Conservation (phyloP, 768 basidiomycete species). For the Rhizopogon vulgaris region DNA sequence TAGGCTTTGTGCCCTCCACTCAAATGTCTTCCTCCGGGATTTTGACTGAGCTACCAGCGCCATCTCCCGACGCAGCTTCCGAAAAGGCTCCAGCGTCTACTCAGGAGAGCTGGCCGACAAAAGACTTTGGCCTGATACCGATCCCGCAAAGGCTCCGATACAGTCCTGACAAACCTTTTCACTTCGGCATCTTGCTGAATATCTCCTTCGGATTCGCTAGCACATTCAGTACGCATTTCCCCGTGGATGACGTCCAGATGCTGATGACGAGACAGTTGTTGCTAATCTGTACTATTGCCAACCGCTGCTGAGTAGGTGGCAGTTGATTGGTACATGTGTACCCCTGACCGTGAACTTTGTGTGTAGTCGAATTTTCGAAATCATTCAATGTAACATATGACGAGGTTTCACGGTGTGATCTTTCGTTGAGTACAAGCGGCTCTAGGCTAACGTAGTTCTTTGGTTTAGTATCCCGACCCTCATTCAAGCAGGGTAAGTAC, state of each 20-base stretch:
- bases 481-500: slow-evolving; percentile 56
- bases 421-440: background rate
- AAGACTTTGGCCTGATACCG: slow-evolving; percentile 59
- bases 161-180: slow-evolving; percentile 41
- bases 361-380: slow-evolving; percentile 28
- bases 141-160: slow-evolving; percentile 54
- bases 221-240: slow-evolving; percentile 31
- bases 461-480: slow-evolving; percentile 52
- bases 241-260: background rate
- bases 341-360: background rate
- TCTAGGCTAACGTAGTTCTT: slow-evolving; percentile 9
- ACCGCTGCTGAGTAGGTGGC: slow-evolving; percentile 60
- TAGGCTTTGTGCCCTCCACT: background rate
- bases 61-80: background rate
- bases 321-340: background rate
- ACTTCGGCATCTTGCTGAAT: slow-evolving; percentile 50
- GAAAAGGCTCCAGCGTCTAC: background rate
- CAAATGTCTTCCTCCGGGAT: slow-evolving; percentile 13
- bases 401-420: slow-evolving; percentile 26
- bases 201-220: slow-evolving; percentile 57
- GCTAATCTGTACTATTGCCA: slow-evolving; percentile 84
- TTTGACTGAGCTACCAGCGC: background rate
- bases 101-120: slow-evolving; percentile 8
- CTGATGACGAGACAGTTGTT: slow-evolving; percentile 34
- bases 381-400: slow-evolving; percentile 34